Evolutionary conservation across 768 basidiomycete species (phyloP), one percentile per base, ranked within the genome.

Genomic region (Rhizopogon roseolus): DNA sequence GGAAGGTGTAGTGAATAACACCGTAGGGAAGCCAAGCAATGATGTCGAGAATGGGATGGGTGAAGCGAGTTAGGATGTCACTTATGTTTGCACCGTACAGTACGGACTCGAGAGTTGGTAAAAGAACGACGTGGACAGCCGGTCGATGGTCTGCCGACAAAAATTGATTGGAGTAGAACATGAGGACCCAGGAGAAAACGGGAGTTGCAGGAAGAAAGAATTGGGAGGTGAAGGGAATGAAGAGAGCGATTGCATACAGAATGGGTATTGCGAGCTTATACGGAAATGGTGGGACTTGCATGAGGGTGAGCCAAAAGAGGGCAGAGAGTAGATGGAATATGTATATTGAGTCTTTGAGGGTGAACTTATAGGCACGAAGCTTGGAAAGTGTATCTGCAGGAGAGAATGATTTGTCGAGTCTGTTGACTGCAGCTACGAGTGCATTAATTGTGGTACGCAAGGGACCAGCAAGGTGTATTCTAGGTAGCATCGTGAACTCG

Each of bases 71-170:
- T 55, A 98, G 85, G 67, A 98, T 87, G 71, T 98, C 95, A 36
- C 93, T 96, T 54, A 98, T 93, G 71, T 98, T 98, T 52, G 95
- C 96, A 2, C 97, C 97, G 67, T 97, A 98, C 4, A 98, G 78
- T 28, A 97, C 93, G 17, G 89, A 84, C 66, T 99, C 97, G 50
- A 98, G 82, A 0, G 96, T 96, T 0, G 97, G 96, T 5, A 99
- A 85, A 9, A 98, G 78, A 34, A 91, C 86, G 58, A 99, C 96
- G 53, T 90, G 93, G 27, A 98, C 90, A 25, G 78, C 71, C 0
- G 97, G 97, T 2, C 97, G 80, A 69, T 81, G 84, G 14, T 71
- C 58, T 6, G 78, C 74, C 0, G 94, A 91, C 52, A 98, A 90
- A 73, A 90, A 98, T 14, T 87, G 80, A 19, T 90, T 90, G 4